Evolutionary conservation across 1,284 basidiomycete species (phyloP).

Genomic region (Heterobasidion occidentale): DNA sequence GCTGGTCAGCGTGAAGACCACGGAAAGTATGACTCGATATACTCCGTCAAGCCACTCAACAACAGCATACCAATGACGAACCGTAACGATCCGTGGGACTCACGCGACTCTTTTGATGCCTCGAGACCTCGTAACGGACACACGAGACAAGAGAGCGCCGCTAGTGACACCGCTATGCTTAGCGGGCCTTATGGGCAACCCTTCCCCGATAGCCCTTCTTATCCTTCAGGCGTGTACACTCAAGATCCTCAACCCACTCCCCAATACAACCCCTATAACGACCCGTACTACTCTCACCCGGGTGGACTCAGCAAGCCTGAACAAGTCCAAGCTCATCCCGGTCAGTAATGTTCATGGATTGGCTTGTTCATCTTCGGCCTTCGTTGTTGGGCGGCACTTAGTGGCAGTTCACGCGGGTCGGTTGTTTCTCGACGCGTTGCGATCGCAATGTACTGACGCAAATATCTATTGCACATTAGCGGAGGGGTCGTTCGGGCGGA

Average conservation of each 20-base stretch:
- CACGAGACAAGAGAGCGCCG: conserved; percentile 41
- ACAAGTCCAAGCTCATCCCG: conserved; percentile 38
- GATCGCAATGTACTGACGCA: conserved; percentile 12
- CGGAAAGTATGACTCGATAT: conserved; percentile 71
- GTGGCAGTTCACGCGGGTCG: conserved; percentile 3
- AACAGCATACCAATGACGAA: conserved; percentile 59
- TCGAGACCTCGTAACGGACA: conserved; percentile 31
- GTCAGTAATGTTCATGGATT: conserved; percentile 29
- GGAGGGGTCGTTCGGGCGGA: conserved; percentile 44
- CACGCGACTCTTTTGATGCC: conserved; percentile 38
- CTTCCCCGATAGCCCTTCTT: conserved; percentile 15
- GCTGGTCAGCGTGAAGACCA: conserved; percentile 72
- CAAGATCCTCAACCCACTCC: conserved; percentile 39
- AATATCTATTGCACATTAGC: conserved; percentile 24
- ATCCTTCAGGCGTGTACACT: conserved; percentile 29
- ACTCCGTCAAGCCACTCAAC: conserved; percentile 55
- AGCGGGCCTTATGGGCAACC: conserved; percentile 4
- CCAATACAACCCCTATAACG: conserved; percentile 14
- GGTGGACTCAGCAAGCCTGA: conserved; percentile 26
- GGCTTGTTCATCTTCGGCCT: conserved; percentile 6
- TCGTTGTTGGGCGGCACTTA: conserved; percentile 16
- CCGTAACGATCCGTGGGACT: conserved; percentile 69
- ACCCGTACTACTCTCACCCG: conserved; percentile 10
- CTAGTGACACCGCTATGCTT: conserved; percentile 24
- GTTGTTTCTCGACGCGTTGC: not conserved